phyloP scores from a whole-genome alignment of 352 stramenopile species.

The Phytophthora litchii region DNA sequence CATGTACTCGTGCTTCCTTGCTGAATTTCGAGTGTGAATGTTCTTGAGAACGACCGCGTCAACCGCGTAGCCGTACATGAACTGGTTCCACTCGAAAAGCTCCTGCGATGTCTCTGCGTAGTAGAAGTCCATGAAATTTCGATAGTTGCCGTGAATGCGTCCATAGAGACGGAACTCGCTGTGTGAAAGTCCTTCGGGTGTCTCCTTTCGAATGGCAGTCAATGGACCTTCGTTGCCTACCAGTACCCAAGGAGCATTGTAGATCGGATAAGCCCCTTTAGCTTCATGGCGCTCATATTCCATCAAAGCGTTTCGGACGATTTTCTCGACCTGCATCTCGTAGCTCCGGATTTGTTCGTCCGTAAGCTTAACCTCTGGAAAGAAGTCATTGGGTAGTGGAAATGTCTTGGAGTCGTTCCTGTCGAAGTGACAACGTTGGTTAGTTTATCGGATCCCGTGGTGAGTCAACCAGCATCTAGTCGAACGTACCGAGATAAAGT shows the following conservation, averaged over 20 bases:
- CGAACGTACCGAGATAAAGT: slow-evolving; percentile 37
- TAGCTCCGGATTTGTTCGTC: slow-evolving; percentile 35
- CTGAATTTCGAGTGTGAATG: slow-evolving; percentile 55
- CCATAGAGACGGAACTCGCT: slow-evolving; percentile 63
- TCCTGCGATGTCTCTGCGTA: slow-evolving; percentile 67
- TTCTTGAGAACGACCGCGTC: slow-evolving; percentile 79
- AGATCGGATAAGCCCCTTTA: slow-evolving; percentile 39
- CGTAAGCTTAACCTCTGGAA: slow-evolving; percentile 40
- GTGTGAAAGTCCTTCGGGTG: slow-evolving; percentile 15
- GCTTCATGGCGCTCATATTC: slow-evolving; percentile 44
- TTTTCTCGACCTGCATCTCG: slow-evolving; percentile 38
- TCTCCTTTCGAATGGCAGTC: slow-evolving; percentile 42
- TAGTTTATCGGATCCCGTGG: slow-evolving; percentile 32
- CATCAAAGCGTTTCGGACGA: slow-evolving; percentile 33
- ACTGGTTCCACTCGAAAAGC: slow-evolving; percentile 72
- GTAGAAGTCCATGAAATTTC: slow-evolving; percentile 69
- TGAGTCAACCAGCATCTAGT: slow-evolving; percentile 6
- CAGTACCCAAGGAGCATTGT: slow-evolving; percentile 32
- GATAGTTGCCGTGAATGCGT: slow-evolving; percentile 60
- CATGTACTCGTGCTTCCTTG: slow-evolving; percentile 61
- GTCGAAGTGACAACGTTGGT: slow-evolving; percentile 10
- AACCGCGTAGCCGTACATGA: slow-evolving; percentile 66
- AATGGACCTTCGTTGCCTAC: slow-evolving; percentile 36
- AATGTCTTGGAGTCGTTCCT: slow-evolving; percentile 45
- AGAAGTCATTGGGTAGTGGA: slow-evolving; percentile 47